Conservation (phyloP, 768 basidiomycete genomes). For the Pleurotus platypus region DNA sequence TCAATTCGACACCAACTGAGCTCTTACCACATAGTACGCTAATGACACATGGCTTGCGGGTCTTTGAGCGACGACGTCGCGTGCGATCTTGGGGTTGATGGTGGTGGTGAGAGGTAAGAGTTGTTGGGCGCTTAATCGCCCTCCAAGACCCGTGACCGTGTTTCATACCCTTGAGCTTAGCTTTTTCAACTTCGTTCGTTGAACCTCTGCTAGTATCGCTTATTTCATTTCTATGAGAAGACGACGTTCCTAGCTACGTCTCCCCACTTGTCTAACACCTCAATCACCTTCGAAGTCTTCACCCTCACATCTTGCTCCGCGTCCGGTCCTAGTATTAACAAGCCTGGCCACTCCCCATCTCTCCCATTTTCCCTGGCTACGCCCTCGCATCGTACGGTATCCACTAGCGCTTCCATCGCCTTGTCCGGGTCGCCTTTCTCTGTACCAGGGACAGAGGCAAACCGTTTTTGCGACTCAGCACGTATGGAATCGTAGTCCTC, state of each 20-base stretch:
- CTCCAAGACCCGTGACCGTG: too few species aligned
- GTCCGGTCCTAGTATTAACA: slow-evolving; percentile 23
- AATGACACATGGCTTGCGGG: too few species aligned
- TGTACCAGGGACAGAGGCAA: slow-evolving; percentile 10
- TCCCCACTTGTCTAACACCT: slow-evolving; percentile 23
- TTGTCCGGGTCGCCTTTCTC: slow-evolving; percentile 26
- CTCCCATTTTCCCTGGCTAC: slow-evolving; percentile 16
- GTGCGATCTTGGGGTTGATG: too few species aligned
- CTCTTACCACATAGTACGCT: too few species aligned
- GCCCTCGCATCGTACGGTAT: slow-evolving; percentile 30
- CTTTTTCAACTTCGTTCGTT: too few species aligned
- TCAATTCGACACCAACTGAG: too few species aligned
- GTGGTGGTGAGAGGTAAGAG: too few species aligned
- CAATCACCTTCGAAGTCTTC: slow-evolving; percentile 17
- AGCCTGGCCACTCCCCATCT: slow-evolving; percentile 21
- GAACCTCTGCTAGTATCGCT: too few species aligned
- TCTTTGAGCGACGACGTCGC: too few species aligned
- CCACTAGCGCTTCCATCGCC: slow-evolving; percentile 26
- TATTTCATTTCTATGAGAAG: background rate
- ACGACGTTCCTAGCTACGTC: slow-evolving; percentile 14
- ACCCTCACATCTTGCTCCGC: slow-evolving; percentile 20
- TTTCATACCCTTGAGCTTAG: too few species aligned
- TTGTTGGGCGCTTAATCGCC: too few species aligned
- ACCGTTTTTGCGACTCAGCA: slow-evolving; percentile 12
- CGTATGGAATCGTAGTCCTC: slow-evolving; percentile 29